Conservation (phyloP, 2,329 filamentous ascomycete genomes). For the Leptographium procerum region DNA sequence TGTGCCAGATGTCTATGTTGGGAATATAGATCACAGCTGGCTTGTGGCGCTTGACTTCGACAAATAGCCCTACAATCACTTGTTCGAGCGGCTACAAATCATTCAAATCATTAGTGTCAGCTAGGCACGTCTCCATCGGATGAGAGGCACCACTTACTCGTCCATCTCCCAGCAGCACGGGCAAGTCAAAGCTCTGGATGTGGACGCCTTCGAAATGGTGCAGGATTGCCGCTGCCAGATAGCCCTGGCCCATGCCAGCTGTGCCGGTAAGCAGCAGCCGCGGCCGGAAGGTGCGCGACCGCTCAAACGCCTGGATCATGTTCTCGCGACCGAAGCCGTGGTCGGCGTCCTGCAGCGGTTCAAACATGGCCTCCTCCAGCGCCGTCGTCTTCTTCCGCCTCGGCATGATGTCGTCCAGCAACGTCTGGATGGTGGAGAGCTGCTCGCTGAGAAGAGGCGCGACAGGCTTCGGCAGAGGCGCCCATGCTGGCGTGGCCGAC, state of each 20-base stretch:
- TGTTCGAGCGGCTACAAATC: constrained; percentile 58
- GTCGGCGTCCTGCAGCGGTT: constrained; percentile 72
- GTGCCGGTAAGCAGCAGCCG: constrained; percentile 72
- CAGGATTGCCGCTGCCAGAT: constrained; percentile 73
- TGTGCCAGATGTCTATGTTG: constrained; percentile 79
- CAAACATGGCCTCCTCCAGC: constrained; percentile 85
- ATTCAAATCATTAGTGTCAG: neutral
- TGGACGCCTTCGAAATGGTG: constrained; percentile 90
- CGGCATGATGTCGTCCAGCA: constrained; percentile 68
- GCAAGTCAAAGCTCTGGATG: constrained; percentile 87
- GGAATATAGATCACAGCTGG: constrained; percentile 94
- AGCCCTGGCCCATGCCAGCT: constrained; percentile 86
- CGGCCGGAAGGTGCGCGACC: constrained; percentile 77
- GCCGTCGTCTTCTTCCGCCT: constrained; percentile 79
- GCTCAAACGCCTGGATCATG: constrained; percentile 67
- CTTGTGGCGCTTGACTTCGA: constrained; percentile 87
- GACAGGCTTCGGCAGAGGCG: constrained; percentile 66
- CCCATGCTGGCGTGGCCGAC: constrained; percentile 73
- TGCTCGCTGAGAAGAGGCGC: constrained; percentile 71
- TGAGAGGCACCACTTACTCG: constrained; percentile 52
- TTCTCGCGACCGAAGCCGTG: constrained; percentile 78
- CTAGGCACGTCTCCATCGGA: neutral
- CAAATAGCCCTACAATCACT: constrained; percentile 80
- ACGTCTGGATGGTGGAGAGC: constrained; percentile 53
- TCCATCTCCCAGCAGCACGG: constrained; percentile 75